phyloP scores from a whole-genome alignment of 371 early-diverging fungal genomes.

The Funneliformis caledonium region DNA sequence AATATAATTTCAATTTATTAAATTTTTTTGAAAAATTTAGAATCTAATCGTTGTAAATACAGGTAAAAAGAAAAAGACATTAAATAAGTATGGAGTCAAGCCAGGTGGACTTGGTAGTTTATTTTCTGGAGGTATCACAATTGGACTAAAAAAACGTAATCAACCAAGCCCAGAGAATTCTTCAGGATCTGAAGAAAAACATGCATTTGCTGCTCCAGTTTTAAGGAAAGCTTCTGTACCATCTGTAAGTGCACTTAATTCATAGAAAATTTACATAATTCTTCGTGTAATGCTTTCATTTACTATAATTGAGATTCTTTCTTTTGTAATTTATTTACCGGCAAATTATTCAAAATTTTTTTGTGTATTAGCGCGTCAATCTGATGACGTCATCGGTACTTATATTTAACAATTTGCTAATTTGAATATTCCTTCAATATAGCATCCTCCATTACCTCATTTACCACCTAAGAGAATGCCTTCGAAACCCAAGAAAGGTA shows the following conservation, averaged over 20 bases:
- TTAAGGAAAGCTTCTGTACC: constrained; percentile 30
- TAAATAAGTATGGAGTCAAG: constrained; percentile 70
- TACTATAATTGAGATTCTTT: too few species aligned
- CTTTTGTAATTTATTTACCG: too few species aligned
- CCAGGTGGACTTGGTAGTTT: constrained; percentile 83
- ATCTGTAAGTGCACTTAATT: background rate
- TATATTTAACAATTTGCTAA: too few species aligned
- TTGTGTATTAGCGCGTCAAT: too few species aligned
- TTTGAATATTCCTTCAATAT: too few species aligned
- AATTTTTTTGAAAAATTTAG: background rate
- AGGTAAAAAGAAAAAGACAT: background rate
- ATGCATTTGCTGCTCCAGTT: constrained; percentile 41
- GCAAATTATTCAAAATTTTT: too few species aligned
- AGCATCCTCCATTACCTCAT: background rate
- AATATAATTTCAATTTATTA: background rate
- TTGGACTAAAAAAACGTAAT: constrained; percentile 47
- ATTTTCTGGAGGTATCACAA: constrained; percentile 69
- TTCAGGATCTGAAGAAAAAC: constrained; percentile 44
- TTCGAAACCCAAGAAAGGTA: constrained; percentile 27
- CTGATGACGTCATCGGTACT: background rate
- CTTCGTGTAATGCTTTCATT: too few species aligned
- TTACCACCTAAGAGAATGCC: constrained; percentile 23
- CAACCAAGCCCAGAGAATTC: constrained; percentile 42
- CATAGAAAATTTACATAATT: background rate
- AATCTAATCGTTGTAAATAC: background rate